Base-by-base conservation (phyloP, 1,139 yeast species). In the Torulaspora pretoriensis region DNA sequence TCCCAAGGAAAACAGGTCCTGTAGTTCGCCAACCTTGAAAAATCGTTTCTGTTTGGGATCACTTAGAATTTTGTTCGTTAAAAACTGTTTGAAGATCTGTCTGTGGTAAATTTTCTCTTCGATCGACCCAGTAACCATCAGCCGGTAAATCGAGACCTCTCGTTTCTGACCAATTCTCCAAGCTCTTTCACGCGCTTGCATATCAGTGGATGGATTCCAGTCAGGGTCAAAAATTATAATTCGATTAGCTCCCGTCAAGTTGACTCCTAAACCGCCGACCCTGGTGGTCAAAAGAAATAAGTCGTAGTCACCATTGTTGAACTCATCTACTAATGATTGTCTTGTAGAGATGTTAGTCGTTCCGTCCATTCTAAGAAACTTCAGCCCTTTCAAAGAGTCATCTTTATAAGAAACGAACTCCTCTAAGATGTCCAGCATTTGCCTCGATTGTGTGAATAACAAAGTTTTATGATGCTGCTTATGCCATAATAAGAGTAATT, bases 181-280 rank as follows among this genome's bases (percentile, higher is more conserved):
- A 0, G 97, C 97, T 41, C 98, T 69, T 64, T 92, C 98, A 51
- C 98, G 71, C 0, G 98, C 98, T 65, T 92, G 98, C 52, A 92
- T 77, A 69, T 92, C 98, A 0, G 97, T 92, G 0, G 97, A 88
- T 0, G 98, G 98, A 60, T 92, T 92, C 98, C 98, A 92, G 64
- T 92, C 98, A 0, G 98, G 98, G 60, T 92, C 98, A 62, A 75
- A 92, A 13, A 92, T 92, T 14, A 92, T 88, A 5, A 92, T 96
- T 42, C 98, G 69, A 56, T 89, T 92, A 0, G 98, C 98, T 3
- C 97, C 97, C 0, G 97, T 92, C 40, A 92, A 67, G 63, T 92
- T 92, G 1, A 92, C 87, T 17, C 98, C 98, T 36, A 92, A 70
- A 0, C 98, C 98, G 22, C 98, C 98, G 2, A 92, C 98, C 59